Base-by-base conservation (phyloP, 257 asterid species). In the Knoxia roxburghii region DNA sequence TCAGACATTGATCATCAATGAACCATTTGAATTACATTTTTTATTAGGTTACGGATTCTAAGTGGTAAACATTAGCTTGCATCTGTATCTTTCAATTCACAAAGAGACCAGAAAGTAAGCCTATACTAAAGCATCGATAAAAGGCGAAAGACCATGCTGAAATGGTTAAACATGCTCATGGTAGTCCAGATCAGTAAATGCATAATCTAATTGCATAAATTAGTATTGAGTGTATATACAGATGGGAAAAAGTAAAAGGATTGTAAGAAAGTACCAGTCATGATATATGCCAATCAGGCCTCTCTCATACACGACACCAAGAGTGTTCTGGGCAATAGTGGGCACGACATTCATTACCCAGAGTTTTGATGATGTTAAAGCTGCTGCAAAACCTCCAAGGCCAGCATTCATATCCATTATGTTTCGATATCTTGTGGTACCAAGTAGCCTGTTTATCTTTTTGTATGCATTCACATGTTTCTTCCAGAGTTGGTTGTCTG, bases 311-410 rank as follows among this genome's bases (percentile, higher is more conserved):
- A 87, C 48, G 75, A 84, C 83, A 6, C 96, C 91, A 9, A 91
- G 80, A 67, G 95, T 89, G 60, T 79, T 84, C 54, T 77, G 77
- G 69, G 96, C 88, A 68, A 84, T 79, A 45, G 84, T 89, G 51
- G 98, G 98, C 39, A 91, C 91, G 24, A 80, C 95, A 35, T 89
- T 91, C 98, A 91, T 91, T 82, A 91, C 96, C 98, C 98, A 91
- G 33, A 83, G 75, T 61, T 82, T 89, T 6, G 94, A 71, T 46
- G 96, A 91, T n/a, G 85, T 87, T 77, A 91, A 68, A 65, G 86
- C 87, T 5, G 98, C 98, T 3, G 98, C 95, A 69, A 91, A 91
- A 57, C 98, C 85, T 72, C 98, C 98, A 10, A 91, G 91, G 41
- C 89, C 95, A 0, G 96, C 95, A 78, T 89, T 91, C 98, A 87